Evolutionary conservation across 2,329 filamentous ascomycete species (phyloP), one percentile per base, ranked within the genome.

Genomic region (Aspergillus awamori): DNA sequence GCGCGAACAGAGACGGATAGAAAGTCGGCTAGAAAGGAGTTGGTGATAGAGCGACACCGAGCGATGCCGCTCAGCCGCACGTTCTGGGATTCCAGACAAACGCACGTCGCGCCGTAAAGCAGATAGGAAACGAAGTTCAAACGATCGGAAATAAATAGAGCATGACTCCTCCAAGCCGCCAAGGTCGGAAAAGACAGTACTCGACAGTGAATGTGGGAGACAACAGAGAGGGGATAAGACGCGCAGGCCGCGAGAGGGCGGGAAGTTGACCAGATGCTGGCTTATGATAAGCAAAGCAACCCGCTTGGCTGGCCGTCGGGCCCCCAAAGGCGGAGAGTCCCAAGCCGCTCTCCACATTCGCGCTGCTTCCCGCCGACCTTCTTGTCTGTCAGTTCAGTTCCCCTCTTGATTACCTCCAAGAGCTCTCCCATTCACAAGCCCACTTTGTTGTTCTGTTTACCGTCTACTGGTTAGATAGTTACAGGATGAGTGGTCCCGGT

Each of bases 401-500:
- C 24, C 33, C 39, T 56, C 26, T 20, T 4, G 24, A 11, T 26
- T 17, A 30, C 28, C 11, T 17, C 36, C 8, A 22, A 43, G 22
- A 43, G 39, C 26, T 55, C 26, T 36, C 13, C 41, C 15, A 43
- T n/a, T 24, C 20, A 39, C 20, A 15, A 38, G 26, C n/a, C n/a
- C 39, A 30, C n/a, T n/a, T 20, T 8, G 6, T 48, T 13, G 11
- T 53, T 49, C 13, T 45, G 41, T 15, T 45, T 47, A 22, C 22
- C 22, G 24, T 49, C n/a, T 11, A 59, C 52, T 17, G 41, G 53
- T 53, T 52, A 38, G 52, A 57, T 49, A 36, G 33, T 36, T 13
- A 36, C 65, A 76, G 60, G 24, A 77, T 77, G 76, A 77, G 75
- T 64, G 75, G 72, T 43, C 65, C 70, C 49, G 70, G 71, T 57